Base-by-base conservation (phyloP, 202 grass and related monocot genomes). In the Bolboschoenoplectus hybrid region DNA sequence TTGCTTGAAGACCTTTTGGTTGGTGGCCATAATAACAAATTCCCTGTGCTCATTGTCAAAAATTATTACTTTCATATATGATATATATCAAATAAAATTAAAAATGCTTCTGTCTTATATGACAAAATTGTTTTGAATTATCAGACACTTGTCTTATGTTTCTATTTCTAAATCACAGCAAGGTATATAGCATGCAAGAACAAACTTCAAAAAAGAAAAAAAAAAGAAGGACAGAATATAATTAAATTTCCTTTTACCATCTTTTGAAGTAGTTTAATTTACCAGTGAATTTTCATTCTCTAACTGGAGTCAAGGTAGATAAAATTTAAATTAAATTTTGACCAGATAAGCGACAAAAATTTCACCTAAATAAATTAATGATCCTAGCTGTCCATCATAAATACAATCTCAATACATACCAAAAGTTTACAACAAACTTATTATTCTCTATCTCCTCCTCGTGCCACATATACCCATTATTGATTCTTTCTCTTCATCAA, bases 391-490 rank as follows among this genome's bases (percentile, higher is more conserved):
- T 80, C 75, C 35, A 34, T 80, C 35, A 80, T 80, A 80, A 80
- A 80, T 80, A 41, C 51, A 41, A 41, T 60, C 34, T 40, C 53
- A 58, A 40, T 9, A 80, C 14, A 80, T 39, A 17, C 74, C 50
- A 60, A 60, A 80, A 60, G 52, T 26, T 58, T 19, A 57, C 20
- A 39, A 50, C 44, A 84, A 70, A 71, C 64, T 50, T 56, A 32
- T 55, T 84, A 26, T 26, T 26, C 26, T 26, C 26, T 26, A 47
- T 71, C 49, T 43, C 32, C 49, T 39, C 80, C 62, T 51, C 81
- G 69, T 69, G 61, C 50, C 81, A 83, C 81, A 67, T 83, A 83
- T 83, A 65, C 44, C 62, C 82, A 68, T 68, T 82, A 82, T 82
- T 47, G 0, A 26, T 26, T 26, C 26, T 65, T 63, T 43, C 38